Conservation (phyloP, 176 grass and related monocot genomes). For the Lolium multiflorum region DNA sequence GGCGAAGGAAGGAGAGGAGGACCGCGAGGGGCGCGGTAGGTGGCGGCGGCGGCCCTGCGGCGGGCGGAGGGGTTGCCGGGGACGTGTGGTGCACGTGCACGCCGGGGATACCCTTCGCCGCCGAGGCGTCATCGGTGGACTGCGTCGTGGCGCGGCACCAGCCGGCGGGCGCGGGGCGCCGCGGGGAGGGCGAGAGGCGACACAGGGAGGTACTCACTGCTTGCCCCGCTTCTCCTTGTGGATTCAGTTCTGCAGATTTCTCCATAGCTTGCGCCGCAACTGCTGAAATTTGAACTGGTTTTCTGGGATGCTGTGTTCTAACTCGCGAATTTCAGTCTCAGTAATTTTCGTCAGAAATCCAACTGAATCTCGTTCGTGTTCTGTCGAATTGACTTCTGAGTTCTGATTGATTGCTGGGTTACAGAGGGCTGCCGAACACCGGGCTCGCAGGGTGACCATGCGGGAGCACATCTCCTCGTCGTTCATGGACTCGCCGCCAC, state of each 20-base stretch:
- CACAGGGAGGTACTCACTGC: conserved; percentile 60
- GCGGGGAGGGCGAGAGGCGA: conserved; percentile 51
- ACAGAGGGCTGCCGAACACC: conserved; percentile 47
- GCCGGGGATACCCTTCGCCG: conserved; percentile 73
- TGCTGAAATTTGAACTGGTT: background rate
- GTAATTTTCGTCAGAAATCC: conserved; percentile 34
- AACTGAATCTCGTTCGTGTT: conserved; percentile 22
- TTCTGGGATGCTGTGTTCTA: no score
- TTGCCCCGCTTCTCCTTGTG: background rate
- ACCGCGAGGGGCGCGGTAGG: conserved; percentile 42
- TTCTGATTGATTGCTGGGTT: no score
- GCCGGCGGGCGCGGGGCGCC: conserved; percentile 33
- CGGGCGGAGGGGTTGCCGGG: conserved; percentile 33
- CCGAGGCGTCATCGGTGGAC: conserved; percentile 81
- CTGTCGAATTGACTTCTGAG: conserved; percentile 15
- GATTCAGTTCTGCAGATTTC: background rate
- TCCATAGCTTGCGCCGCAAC: background rate
- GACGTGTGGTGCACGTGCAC: conserved; percentile 94
- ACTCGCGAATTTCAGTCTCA: no score
- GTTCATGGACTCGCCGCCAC: conserved; percentile 56
- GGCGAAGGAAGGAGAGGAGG: conserved; percentile 51
- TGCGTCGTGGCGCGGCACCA: conserved; percentile 78
- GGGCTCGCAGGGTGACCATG: conserved; percentile 61
- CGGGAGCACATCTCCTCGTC: conserved; percentile 65
- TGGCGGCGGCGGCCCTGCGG: background rate